These are phyloP conservation scores for Crithidia expoeki DNA, from an alignment of 208 protist genomes.

Conservation along the genomic window DNA sequence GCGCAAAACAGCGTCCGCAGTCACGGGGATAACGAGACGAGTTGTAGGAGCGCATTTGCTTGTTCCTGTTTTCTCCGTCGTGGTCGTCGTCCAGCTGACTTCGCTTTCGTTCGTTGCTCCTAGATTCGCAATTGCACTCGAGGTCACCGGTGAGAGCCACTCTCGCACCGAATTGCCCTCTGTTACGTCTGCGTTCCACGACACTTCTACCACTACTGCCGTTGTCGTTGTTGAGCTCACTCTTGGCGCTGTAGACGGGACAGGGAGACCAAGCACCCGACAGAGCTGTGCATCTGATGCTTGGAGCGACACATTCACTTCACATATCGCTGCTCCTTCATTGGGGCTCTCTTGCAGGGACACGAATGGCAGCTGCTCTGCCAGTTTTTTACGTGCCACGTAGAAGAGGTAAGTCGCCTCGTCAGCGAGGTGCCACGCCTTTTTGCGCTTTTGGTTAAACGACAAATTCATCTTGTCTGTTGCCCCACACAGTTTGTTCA, in stretches of 20 bases:
- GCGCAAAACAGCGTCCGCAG: slow-evolving; percentile 1
- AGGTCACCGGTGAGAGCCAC: slow-evolving; percentile 7
- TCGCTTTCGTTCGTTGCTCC: not conserved
- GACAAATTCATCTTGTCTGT: slow-evolving; percentile 31
- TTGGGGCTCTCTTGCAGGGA: not conserved
- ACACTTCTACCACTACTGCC: slow-evolving; percentile 21
- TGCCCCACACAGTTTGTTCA: slow-evolving; percentile 42
- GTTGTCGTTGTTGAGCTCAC: not conserved
- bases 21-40: slow-evolving; percentile 16
- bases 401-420: slow-evolving; percentile 35
- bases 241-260: not conserved
- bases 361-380: slow-evolving; percentile 12
- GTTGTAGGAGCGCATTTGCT: not conserved
- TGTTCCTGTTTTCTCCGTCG: too few relatives aligned
- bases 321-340: not conserved
- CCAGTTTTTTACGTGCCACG: slow-evolving; percentile 20
- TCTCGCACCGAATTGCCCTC: not conserved
- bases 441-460: slow-evolving; percentile 32
- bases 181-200: not conserved
- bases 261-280: not conserved
- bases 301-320: slow-evolving; percentile 5
- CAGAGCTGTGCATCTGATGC: slow-evolving; percentile 6
- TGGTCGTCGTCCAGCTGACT: not conserved
- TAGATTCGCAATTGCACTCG: not conserved
- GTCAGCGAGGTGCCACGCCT: slow-evolving; percentile 28